Evolutionary conservation across 768 basidiomycete genomes (phyloP), one percentile per base, ranked within the genome.

Genomic region (Suillus clintonianus): DNA sequence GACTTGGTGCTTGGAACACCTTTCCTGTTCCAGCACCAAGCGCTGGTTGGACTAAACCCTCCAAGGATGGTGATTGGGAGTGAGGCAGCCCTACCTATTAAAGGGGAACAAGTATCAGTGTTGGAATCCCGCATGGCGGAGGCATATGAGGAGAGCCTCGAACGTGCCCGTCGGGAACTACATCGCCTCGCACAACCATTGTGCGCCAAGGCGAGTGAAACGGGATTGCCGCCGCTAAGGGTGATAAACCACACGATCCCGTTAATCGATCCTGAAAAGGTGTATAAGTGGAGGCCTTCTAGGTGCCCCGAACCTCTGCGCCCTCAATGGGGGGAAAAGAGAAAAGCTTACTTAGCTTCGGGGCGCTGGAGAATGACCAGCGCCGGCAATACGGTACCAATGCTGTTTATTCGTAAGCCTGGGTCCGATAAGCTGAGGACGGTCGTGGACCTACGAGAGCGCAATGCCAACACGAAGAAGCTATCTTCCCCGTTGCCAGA

Each of bases 181-280:
- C 24, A 0, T 1, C 13, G 11, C 0, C 17, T 57, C 0, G 56
- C 56, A 0, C 5, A n/a, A 6, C 56, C 56, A 8, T 11, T 58
- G 11, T 42, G 58, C 8, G 24, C 34, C 0, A 11, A 43, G 7
- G 19, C 39, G 0, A 45, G 58, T 0, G 14, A 19, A 3, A 59
- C 42, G 0, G 74, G 50, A 24, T 43, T 80, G 19, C 82, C 83
- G 0, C 81, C 80, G 0, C 55, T 81, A 4, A 37, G 77, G 1
- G 78, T 63, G 0, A 78, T 83, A 2, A 83, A 84, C 63, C 80
- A 82, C 54, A 62, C 65, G 0, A 82, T 84, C 1, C 78, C 76
- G 0, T 62, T 84, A 0, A 76, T 80, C 6, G 77, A 82, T 45
- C 1, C 32, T 41, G 22, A 56, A 2, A 64, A 47, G n/a, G 19